These are phyloP conservation scores for Isoetes engelmannii DNA, from an alignment of 83 land plant genomes.

Conservation along the genomic window DNA sequence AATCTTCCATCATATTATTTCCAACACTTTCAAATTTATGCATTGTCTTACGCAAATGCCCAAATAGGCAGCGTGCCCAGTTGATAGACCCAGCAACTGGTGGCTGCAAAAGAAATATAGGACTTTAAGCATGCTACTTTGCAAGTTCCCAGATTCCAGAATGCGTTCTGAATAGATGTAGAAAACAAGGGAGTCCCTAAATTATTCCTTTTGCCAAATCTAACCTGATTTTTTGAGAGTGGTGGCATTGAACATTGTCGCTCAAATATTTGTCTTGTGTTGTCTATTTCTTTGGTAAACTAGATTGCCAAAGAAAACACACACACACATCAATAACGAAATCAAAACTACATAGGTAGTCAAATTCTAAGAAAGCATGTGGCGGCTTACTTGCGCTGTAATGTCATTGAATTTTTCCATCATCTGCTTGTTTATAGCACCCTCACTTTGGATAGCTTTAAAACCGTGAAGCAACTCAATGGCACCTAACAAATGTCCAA, in stretches of 20 bases:
- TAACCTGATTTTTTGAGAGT: slow-evolving; percentile 29
- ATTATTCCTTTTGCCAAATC: too few relatives aligned
- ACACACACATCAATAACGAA: slow-evolving; percentile 1
- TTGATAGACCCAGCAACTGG: slow-evolving; percentile 41
- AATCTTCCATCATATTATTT: slow-evolving; percentile 23
- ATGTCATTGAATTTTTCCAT: slow-evolving; percentile 40
- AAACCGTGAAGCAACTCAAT: slow-evolving; percentile 33
- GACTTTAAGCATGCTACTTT: too few relatives aligned
- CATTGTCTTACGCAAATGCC: slow-evolving; percentile 35
- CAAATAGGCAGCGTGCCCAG: slow-evolving; percentile 36
- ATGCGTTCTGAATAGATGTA: too few relatives aligned
- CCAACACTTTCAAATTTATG: slow-evolving; percentile 26
- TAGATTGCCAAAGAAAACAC: neutral
- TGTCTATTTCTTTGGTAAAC: slow-evolving; percentile 36
- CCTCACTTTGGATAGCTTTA: slow-evolving; percentile 33
- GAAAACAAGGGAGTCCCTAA: too few relatives aligned
- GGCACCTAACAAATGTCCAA: slow-evolving; percentile 23
- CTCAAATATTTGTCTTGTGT: slow-evolving; percentile 31
- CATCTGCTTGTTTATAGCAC: slow-evolving; percentile 41
- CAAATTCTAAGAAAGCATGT: too few relatives aligned
- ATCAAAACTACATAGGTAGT: too few relatives aligned
- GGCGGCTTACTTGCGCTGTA: slow-evolving; percentile 27
- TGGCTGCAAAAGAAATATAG: too few relatives aligned
- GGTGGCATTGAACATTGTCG: slow-evolving; percentile 17
- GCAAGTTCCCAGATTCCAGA: too few relatives aligned